phyloP scores from a whole-genome alignment of 345 rosid genomes.

The Ceriops zippeliana region DNA sequence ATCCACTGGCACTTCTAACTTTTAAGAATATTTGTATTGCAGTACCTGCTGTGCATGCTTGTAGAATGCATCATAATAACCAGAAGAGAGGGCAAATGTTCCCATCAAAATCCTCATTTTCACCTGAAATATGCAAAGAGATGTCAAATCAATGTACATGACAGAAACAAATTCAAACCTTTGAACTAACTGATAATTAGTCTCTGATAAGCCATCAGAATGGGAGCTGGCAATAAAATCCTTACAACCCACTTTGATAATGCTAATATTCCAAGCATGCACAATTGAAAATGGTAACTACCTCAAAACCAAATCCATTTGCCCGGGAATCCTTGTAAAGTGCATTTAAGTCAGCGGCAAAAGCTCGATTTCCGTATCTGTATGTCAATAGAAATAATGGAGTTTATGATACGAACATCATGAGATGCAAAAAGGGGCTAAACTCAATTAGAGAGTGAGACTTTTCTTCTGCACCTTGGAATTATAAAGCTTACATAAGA shows the following conservation, averaged over 20 bases:
- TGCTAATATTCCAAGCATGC: constrained; percentile 5
- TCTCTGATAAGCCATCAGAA: background rate
- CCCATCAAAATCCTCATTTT: constrained; percentile 98
- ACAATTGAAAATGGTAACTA: constrained; percentile 10
- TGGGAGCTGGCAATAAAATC: background rate
- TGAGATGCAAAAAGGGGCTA: background rate
- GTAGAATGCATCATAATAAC: constrained; percentile 92
- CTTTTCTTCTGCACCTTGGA: background rate
- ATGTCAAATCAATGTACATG: background rate
- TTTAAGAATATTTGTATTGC: background rate
- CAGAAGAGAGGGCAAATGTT: constrained; percentile 90
- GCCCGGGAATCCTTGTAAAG: constrained; percentile 79
- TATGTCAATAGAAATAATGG: constrained; percentile 11
- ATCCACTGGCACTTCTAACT: background rate
- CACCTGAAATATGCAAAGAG: constrained; percentile 41
- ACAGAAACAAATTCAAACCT: background rate
- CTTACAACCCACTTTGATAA: background rate
- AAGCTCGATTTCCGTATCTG: constrained; percentile 81
- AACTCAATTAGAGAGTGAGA: background rate
- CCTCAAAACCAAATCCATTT: constrained; percentile 87
- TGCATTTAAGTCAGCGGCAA: constrained; percentile 64
- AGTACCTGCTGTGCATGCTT: constrained; percentile 90
- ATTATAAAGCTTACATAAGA: too few species aligned
- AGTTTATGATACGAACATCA: background rate
- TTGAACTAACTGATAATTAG: background rate